Percentiles rank a stretch among this genome's conserved stretches.
Evolutionary conservation across 2,329 filamentous ascomycete genomes (phyloP).

Genomic region (Penicillium sp.): DNA sequence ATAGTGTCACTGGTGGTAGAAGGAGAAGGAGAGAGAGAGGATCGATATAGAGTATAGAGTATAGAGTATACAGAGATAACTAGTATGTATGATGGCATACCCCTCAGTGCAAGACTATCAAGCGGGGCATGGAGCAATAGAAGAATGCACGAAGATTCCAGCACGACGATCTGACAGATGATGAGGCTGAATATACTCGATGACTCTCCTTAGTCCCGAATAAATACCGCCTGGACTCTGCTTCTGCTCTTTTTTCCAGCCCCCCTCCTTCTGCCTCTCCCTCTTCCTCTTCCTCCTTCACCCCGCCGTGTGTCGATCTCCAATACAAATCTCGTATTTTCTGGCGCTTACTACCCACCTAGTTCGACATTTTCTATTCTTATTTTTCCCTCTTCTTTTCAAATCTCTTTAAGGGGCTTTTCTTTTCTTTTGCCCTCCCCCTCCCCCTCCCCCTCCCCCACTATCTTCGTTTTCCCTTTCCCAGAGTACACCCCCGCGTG

Average conservation of each 20-base stretch:
- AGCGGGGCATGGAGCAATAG: neutral
- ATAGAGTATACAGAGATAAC: neutral
- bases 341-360: neutral
- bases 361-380: neutral
- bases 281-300: neutral
- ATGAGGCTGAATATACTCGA: constrained; percentile 1
- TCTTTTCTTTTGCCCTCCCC: neutral
- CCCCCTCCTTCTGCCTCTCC: constrained; percentile 5
- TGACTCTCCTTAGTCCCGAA: neutral
- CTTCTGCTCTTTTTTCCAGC: constrained; percentile 3
- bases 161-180: neutral
- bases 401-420: neutral
- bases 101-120: neutral
- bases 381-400: constrained; percentile 1
- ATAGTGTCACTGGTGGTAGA: constrained; percentile 10
- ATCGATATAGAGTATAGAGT: neutral
- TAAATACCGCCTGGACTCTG: constrained; percentile 8
- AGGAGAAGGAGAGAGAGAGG: neutral
- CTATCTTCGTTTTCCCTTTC: constrained; percentile 3
- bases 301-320: constrained; percentile 4
- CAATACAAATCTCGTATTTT: constrained; percentile 15
- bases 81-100: too few relatives aligned
- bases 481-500: neutral
- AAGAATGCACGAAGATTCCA: constrained; percentile 1
- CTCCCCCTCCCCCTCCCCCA: neutral